Evolutionary conservation across 495 filamentous ascomycete genomes (phyloP).

Genomic region (Penicillium coffeae): DNA sequence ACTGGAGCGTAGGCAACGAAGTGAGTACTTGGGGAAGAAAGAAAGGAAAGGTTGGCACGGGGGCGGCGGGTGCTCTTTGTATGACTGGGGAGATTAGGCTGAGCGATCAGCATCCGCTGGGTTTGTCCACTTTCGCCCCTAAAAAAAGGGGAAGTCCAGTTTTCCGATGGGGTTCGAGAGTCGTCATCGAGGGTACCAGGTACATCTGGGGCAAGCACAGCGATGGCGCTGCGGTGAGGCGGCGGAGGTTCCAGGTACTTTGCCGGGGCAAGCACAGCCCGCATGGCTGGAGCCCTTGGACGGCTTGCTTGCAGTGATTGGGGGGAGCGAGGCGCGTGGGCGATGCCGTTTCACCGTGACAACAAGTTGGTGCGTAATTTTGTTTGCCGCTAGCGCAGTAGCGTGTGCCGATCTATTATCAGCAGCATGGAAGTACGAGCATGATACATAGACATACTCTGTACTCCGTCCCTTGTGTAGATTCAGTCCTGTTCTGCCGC

Average conservation of each 20-base stretch:
- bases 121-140: conserved; percentile 2
- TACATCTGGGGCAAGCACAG: conserved; percentile 1
- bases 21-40: conserved; percentile 38
- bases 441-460: conserved; percentile 4
- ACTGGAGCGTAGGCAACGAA: conserved; percentile 38
- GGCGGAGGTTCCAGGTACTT: conserved; percentile 6
- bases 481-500: too few relatives aligned
- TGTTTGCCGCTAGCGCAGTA: conserved; percentile 14
- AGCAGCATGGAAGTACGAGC: too few relatives aligned
- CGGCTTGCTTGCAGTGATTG: conserved; percentile 6
- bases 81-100: conserved; percentile 43
- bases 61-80: conserved; percentile 39
- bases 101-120: conserved; percentile 25
- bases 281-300: background rate
- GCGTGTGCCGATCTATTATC: conserved; percentile 14
- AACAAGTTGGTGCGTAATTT: conserved; percentile 11
- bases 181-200: conserved; percentile 5
- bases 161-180: conserved; percentile 2
- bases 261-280: conserved; percentile 4
- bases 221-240: background rate
- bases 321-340: conserved; percentile 8
- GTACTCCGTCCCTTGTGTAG: background rate
- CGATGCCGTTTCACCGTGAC: conserved; percentile 12
- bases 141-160: background rate
- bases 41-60: conserved; percentile 23